Percentiles rank a stretch among this genome's conserved stretches.
phyloP scores from a whole-genome alignment of 495 filamentous ascomycete genomes.

The Aspergillus wentii region DNA sequence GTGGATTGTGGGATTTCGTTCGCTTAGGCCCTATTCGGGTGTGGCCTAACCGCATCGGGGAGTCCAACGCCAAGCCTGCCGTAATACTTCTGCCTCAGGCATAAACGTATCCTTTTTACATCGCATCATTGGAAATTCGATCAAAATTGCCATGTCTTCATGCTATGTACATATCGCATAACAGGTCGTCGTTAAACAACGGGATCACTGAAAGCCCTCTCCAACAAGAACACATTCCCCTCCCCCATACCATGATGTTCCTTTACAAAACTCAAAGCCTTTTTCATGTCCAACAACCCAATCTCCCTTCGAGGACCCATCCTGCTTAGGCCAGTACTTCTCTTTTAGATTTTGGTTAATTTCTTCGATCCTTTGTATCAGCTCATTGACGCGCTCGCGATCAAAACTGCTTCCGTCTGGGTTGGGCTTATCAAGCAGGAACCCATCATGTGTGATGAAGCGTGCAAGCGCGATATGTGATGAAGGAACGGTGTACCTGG shows the following conservation, averaged over 20 bases:
- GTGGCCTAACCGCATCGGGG: conserved; percentile 28
- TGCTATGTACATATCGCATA: no score
- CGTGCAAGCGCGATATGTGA: conserved; percentile 85
- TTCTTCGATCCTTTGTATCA: conserved; percentile 65
- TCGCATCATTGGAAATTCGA: no score
- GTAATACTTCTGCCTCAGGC: conserved; percentile 25
- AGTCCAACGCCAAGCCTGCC: conserved; percentile 11
- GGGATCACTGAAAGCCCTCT: conserved; percentile 39
- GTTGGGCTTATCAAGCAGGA: conserved; percentile 26
- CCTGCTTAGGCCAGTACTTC: conserved; percentile 59
- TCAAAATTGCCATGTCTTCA: no score
- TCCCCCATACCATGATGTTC: conserved; percentile 79
- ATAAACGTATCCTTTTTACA: conserved; percentile 1
- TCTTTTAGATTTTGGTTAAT: conserved; percentile 67
- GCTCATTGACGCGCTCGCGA: conserved; percentile 44
- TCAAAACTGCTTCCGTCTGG: conserved; percentile 16
- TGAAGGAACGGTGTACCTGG: conserved; percentile 79
- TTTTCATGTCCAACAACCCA: conserved; percentile 78
- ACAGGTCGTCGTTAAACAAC: no score
- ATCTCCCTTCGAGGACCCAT: conserved; percentile 42
- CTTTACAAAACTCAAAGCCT: conserved; percentile 65
- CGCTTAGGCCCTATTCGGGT: conserved; percentile 47
- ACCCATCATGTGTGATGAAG: conserved; percentile 58
- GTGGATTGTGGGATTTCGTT: conserved; percentile 45
- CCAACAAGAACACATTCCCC: conserved; percentile 60